A percentile compares a stretch with the other conserved stretches of the same genome.
Conservation (phyloP, 2,329 filamentous ascomycete genomes). For the Didymella pomorum region DNA sequence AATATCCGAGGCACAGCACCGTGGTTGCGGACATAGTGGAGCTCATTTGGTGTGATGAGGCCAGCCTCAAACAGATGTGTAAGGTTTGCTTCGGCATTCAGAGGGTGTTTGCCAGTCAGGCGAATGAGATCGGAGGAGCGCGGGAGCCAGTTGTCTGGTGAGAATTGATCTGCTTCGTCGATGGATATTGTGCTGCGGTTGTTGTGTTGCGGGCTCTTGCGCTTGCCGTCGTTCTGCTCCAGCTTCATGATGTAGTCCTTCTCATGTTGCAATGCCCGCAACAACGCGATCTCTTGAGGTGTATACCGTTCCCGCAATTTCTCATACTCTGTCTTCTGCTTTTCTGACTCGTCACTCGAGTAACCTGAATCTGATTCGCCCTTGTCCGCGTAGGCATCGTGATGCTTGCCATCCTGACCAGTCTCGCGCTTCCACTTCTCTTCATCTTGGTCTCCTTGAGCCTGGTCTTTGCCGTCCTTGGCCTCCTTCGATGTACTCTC, state of each 20-base stretch:
- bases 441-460: slow-evolving; percentile 36
- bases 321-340: slow-evolving; percentile 34
- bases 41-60: slow-evolving; percentile 60
- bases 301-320: slow-evolving; percentile 50
- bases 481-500: slow-evolving; percentile 16
- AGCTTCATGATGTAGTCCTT: slow-evolving; percentile 53
- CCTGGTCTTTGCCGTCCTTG: not conserved
- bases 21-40: slow-evolving; percentile 64
- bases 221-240: slow-evolving; percentile 55
- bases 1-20: slow-evolving; percentile 61
- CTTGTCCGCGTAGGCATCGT: slow-evolving; percentile 47
- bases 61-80: slow-evolving; percentile 56
- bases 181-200: slow-evolving; percentile 49
- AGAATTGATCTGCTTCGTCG: slow-evolving; percentile 61
- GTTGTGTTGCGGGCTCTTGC: slow-evolving; percentile 47
- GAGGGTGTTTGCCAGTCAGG: slow-evolving; percentile 61
- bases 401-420: slow-evolving; percentile 47
- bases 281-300: slow-evolving; percentile 51
- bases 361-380: slow-evolving; percentile 26
- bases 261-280: slow-evolving; percentile 55
- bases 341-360: slow-evolving; percentile 29
- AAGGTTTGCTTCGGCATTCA: slow-evolving; percentile 60
- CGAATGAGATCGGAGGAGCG: slow-evolving; percentile 58
- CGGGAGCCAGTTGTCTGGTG: slow-evolving; percentile 64
- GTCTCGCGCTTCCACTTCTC: slow-evolving; percentile 32